phyloP scores from a whole-genome alignment of 164 flowering plant species.

The Stephania japonica region DNA sequence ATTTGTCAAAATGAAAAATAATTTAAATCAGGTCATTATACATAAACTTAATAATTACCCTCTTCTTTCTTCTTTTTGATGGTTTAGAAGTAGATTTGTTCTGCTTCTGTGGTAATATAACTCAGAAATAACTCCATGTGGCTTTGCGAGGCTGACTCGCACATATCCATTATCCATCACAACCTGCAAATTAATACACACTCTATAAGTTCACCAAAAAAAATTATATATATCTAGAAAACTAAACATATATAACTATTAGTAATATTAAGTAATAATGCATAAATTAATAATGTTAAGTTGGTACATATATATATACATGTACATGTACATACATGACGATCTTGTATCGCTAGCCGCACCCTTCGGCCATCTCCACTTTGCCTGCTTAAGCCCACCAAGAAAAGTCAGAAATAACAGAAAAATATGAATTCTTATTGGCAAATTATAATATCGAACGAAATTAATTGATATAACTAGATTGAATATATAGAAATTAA shows the following conservation, averaged over 20 bases:
- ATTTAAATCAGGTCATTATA: neutral
- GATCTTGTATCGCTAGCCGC: neutral
- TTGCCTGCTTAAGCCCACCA: too few relatives aligned
- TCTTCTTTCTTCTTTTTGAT: constrained; percentile 26
- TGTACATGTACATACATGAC: neutral
- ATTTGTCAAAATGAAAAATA: neutral
- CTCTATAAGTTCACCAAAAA: too few relatives aligned
- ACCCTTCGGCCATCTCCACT: neutral
- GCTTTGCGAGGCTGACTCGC: constrained; percentile 30
- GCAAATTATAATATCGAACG: too few relatives aligned
- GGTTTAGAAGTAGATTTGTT: constrained; percentile 29
- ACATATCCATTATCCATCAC: constrained; percentile 34
- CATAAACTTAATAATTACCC: constrained; percentile 18
- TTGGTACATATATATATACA: too few relatives aligned
- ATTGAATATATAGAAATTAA: too few relatives aligned
- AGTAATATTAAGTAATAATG: too few relatives aligned
- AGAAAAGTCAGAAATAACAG: too few relatives aligned
- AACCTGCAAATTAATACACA: constrained; percentile 22
- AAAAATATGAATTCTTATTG: too few relatives aligned
- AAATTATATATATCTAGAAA: neutral
- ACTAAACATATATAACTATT: too few relatives aligned
- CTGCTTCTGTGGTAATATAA: constrained; percentile 22
- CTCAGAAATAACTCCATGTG: constrained; percentile 31
- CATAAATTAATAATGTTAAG: too few relatives aligned
- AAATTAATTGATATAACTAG: too few relatives aligned